Evolutionary conservation across 768 basidiomycete species (phyloP).

Genomic region (Trametes gibbosa): DNA sequence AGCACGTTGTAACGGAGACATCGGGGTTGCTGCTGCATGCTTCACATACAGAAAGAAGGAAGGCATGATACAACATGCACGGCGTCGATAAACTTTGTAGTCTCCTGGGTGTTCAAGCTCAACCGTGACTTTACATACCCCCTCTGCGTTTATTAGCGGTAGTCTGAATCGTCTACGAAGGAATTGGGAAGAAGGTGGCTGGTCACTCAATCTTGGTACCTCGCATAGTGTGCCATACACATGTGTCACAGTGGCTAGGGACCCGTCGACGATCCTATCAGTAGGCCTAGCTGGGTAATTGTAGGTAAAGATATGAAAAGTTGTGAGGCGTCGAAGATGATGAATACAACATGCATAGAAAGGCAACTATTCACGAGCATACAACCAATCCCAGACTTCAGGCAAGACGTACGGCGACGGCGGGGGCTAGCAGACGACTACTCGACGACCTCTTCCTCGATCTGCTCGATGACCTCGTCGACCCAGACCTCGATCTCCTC

Average conservation of each 20-base stretch:
- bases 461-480: slow-evolving; percentile 91
- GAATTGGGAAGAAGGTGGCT: too few relatives aligned
- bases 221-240: slow-evolving; percentile 8
- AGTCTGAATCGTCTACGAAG: too few relatives aligned
- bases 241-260: not conserved
- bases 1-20: too few relatives aligned
- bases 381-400: not conserved
- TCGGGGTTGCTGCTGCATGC: too few relatives aligned
- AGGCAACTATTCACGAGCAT: slow-evolving; percentile 11
- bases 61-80: not conserved
- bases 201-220: too few relatives aligned
- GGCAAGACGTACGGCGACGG: not conserved
- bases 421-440: slow-evolving; percentile 22
- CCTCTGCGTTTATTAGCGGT: too few relatives aligned
- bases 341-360: slow-evolving; percentile 16
- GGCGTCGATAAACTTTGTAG: not conserved
- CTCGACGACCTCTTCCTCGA: slow-evolving; percentile 75
- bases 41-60: not conserved
- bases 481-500: slow-evolving; percentile 94
- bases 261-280: too few relatives aligned
- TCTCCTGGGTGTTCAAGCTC: not conserved
- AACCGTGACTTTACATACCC: too few relatives aligned
- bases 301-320: not conserved
- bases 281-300: too few relatives aligned
- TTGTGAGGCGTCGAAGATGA: not conserved